Base-by-base conservation (phyloP, 2,329 filamentous ascomycete species). In the Fusarium austroafricanum region DNA sequence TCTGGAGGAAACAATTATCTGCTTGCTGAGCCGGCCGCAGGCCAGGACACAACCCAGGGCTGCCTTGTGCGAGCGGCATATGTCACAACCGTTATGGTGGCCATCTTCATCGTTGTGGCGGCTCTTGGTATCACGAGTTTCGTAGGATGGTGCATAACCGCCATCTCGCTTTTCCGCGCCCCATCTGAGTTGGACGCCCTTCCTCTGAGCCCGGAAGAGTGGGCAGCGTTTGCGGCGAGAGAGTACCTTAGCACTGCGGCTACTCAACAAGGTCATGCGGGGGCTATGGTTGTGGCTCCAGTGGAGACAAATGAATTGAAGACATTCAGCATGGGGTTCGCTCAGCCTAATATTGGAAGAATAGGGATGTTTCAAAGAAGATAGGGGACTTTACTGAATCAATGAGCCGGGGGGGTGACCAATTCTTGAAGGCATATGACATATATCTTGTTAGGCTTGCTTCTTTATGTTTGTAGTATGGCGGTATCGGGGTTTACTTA, bases 1-100 rank as follows among this genome's bases (percentile, higher is more conserved):
- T 51, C 49, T 28, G 49, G 49, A 14, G 49, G 37, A n/a, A 51
- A 51, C 26, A 51, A 44, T 21, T 44, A 51, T 17, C 49, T 44
- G 10, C 49, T 51, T 12, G 15, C 37, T 44, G 37, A 43, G 18
- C 49, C 49, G 23, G 37, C 15, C 14, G 11, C 15, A 29, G 49
- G 37, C 18, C 35, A 43, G n/a, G 35, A 43, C 18, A 51, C 28
- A 10, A 51, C 37, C 7, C 37, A 51, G 18, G 49, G 49, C n/a
- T 44, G 49, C 21, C 35, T 51, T 21, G 15, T 7, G 17, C 40
- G 5, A 14, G 49, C 26, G 23, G 37, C 37, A 6, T 44, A 29
- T 17, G 37, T 43, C 37, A 35, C 49, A 15, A 23, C 18, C 20
- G 37, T 21, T 14, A 51, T 51, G 18, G 49, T 51, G 23, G 26